Evolutionary conservation across 192 early-diverging fungal genomes (phyloP), one percentile per base, ranked within the genome.

Genomic region (Backusella macrospora): DNA sequence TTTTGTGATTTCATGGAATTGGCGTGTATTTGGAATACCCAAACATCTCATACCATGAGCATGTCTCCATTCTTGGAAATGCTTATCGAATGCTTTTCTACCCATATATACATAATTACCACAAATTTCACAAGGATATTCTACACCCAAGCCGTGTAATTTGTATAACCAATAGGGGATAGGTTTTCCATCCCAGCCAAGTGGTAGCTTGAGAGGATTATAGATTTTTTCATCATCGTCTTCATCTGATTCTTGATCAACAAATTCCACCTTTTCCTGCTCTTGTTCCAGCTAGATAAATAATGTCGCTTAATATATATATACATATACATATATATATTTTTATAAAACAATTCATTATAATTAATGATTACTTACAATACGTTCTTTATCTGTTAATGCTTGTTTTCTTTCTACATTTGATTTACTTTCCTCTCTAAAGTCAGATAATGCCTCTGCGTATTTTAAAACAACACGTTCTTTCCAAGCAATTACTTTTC

Each of bases 91-190:
- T 0, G 95, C 97, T 73, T 98, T 98, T 39, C 96, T 87, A 26
- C 97, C 97, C 86, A 96, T 96, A 78, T 99, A 97, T 18, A 95
- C 87, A 66, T 90, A 91, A 73, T 96, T 95, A 38, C 96, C 97
- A 76, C 97, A 99, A 68, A 99, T 97, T 83, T 99, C 96, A 77
- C 97, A 99, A 1, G 92, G 85, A 75, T 97, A 98, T 73, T 97
- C 93, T 38, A 96, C 92, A 13, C 95, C 95, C 66, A 99, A 82
- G 6, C 97, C 97, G 76, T 98, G 97, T 62, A 99, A 85, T 82
- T 98, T 98, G 88, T 95, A 99, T 38, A 99, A 84, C 97, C 97
- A 99, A 79, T 94, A 99, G 18, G 97, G 97, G 82, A 99, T 99
- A 18, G 96, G 97, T 79, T 99, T 99, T 43, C 96, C 97, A 78